A percentile compares a stretch with the other conserved stretches of the same genome.
phyloP scores from a whole-genome alignment of 2,329 filamentous ascomycete genomes.

The Cytospora piceicola region DNA sequence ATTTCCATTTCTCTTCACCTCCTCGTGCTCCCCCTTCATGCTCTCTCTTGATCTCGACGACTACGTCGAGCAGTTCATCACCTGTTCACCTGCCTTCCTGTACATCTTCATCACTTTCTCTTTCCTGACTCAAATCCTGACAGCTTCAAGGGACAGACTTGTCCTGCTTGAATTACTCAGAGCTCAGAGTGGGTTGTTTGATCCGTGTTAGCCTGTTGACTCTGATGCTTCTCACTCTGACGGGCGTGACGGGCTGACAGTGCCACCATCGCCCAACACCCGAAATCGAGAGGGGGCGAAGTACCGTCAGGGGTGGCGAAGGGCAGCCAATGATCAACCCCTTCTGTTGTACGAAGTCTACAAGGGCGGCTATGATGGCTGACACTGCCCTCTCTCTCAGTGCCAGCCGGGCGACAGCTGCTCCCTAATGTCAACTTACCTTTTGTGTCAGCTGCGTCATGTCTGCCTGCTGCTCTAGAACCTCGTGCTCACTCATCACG shows the following conservation, averaged over 20 bases:
- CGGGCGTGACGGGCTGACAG: not conserved
- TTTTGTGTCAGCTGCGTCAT: conserved; percentile 23
- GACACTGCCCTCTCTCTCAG: not conserved
- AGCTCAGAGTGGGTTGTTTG: not conserved
- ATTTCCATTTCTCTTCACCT: not conserved
- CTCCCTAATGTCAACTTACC: not conserved
- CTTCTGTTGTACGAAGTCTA: too few species aligned
- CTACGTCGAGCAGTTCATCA: not conserved
- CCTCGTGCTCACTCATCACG: conserved; percentile 23
- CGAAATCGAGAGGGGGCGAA: conserved; percentile 8
- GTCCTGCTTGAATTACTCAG: not conserved
- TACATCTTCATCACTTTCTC: not conserved
- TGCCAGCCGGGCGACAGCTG: not conserved
- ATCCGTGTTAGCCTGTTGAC: not conserved
- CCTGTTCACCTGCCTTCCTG: not conserved
- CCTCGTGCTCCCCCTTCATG: not conserved
- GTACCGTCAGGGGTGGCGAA: conserved; percentile 13
- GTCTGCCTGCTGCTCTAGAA: conserved; percentile 27
- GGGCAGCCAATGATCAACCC: conserved; percentile 13
- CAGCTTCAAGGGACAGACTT: too few species aligned
- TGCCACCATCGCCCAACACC: conserved; percentile 9
- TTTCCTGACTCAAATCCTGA: not conserved
- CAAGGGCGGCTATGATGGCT: too few species aligned
- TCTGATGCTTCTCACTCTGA: not conserved
- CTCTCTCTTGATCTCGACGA: not conserved